A percentile compares a stretch with the other conserved stretches of the same genome.
These are phyloP conservation scores for Aspergillus carlsbadensis DNA, from an alignment of 495 filamentous ascomycete genomes.

Conservation along the genomic window DNA sequence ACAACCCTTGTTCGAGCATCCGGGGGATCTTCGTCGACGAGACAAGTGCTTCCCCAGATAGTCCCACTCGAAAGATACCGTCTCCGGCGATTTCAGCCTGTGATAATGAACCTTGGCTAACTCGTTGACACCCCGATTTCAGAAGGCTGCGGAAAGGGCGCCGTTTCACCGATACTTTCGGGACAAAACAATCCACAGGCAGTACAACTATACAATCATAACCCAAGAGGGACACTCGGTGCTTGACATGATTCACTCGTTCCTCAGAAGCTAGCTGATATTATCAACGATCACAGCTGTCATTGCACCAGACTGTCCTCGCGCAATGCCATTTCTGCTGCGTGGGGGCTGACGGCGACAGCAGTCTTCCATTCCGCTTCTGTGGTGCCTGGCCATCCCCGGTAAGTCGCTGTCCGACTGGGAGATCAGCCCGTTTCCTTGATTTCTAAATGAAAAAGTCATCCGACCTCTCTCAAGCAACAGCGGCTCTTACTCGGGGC, in stretches of 20 bases:
- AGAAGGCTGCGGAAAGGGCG: background rate
- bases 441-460: background rate
- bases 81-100: no score
- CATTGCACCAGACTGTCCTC: constrained; percentile 1
- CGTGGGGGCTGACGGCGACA: background rate
- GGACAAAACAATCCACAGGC: background rate
- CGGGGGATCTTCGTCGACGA: constrained; percentile 8
- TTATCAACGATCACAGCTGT: background rate
- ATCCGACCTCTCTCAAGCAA: background rate
- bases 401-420: background rate
- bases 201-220: no score
- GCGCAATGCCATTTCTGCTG: constrained; percentile 6
- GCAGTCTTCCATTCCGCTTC: background rate
- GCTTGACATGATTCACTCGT: no score
- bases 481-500: background rate
- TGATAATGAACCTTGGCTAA: background rate
- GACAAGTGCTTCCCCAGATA: constrained; percentile 3
- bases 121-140: background rate
- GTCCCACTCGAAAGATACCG: background rate
- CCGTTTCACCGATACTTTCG: background rate
- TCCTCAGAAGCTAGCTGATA: no score
- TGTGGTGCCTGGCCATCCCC: no score
- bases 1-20: constrained; percentile 1
- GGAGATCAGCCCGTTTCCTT: background rate
- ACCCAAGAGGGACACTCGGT: no score